Conservation (phyloP, 2,329 filamentous ascomycete species). For the Nemania sp. region DNA sequence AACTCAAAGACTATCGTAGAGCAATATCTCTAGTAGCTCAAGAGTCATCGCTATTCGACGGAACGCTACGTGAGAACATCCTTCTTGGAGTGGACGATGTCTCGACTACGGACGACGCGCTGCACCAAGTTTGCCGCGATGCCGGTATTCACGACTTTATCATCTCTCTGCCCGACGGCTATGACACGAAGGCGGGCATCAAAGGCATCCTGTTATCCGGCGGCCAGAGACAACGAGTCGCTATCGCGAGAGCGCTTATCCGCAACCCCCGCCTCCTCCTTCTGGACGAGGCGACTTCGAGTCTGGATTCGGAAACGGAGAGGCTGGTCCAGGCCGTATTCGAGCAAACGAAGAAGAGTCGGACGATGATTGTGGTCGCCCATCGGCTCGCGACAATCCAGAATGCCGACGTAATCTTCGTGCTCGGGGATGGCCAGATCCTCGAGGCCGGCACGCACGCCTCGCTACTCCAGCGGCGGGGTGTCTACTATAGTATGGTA, state of each 20-base stretch:
- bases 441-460: constrained; percentile 57
- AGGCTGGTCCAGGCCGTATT: constrained; percentile 68
- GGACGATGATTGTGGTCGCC: constrained; percentile 75
- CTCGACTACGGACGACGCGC: constrained; percentile 54
- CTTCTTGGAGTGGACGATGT: constrained; percentile 64
- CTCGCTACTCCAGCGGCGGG: constrained; percentile 55
- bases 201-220: constrained; percentile 69
- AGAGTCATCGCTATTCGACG: constrained; percentile 73
- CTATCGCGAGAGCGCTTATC: constrained; percentile 72
- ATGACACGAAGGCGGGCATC: constrained; percentile 70
- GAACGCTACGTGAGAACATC: constrained; percentile 66
- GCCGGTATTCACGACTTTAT: constrained; percentile 76
- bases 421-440: constrained; percentile 68
- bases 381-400: constrained; percentile 78
- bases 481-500: constrained; percentile 63
- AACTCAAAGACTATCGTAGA: constrained; percentile 64
- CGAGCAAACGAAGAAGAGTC: constrained; percentile 62
- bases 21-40: constrained; percentile 73
- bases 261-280: constrained; percentile 67
- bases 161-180: constrained; percentile 67
- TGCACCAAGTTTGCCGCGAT: constrained; percentile 58
- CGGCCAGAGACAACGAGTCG: constrained; percentile 72
- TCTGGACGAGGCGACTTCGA: constrained; percentile 74
- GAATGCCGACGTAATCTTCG: constrained; percentile 77
- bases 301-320: constrained; percentile 62